These are phyloP conservation scores for Trametes cubensis DNA, from an alignment of 768 basidiomycete genomes.

Conservation along the genomic window DNA sequence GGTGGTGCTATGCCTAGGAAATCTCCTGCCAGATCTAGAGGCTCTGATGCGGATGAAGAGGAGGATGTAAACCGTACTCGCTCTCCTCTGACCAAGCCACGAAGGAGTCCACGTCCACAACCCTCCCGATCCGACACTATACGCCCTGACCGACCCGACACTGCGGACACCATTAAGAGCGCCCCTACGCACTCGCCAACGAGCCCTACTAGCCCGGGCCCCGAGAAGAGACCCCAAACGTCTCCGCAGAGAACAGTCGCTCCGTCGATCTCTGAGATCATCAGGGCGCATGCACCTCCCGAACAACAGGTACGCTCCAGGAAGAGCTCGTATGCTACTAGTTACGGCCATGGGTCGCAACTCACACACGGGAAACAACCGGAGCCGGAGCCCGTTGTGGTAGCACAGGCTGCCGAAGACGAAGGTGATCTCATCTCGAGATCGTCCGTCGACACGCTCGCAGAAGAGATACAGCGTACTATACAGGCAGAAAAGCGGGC, in stretches of 20 bases:
- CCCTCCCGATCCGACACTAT: slow-evolving; percentile 15
- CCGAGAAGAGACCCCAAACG: slow-evolving; percentile 20
- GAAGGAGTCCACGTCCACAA: slow-evolving; percentile 2
- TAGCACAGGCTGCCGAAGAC: slow-evolving; percentile 53
- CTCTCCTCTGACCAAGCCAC: slow-evolving; percentile 12
- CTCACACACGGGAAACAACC: slow-evolving; percentile 49
- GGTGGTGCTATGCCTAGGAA: slow-evolving; percentile 45
- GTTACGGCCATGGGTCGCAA: slow-evolving; percentile 45
- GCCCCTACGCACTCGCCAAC: slow-evolving; percentile 7
- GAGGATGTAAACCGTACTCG: slow-evolving; percentile 22
- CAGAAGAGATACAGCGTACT: slow-evolving; percentile 77
- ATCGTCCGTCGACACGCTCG: slow-evolving; percentile 88
- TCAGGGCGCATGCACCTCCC: slow-evolving; percentile 74
- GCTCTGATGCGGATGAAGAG: slow-evolving; percentile 62
- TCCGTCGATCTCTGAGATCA: slow-evolving; percentile 89
- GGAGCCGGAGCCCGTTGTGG: slow-evolving; percentile 54
- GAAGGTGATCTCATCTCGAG: slow-evolving; percentile 69
- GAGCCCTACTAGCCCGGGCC: slow-evolving; percentile 27
- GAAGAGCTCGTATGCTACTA: slow-evolving; percentile 51
- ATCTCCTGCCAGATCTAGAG: slow-evolving; percentile 35
- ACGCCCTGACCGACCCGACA: slow-evolving; percentile 14
- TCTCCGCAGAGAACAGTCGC: slow-evolving; percentile 50
- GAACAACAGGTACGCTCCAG: slow-evolving; percentile 47
- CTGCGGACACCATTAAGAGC: slow-evolving; percentile 7
- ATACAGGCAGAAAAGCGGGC: slow-evolving; percentile 56